These are phyloP conservation scores for Lecanoromycetidae sp. DNA, from an alignment of 2,329 filamentous ascomycete genomes.

Conservation along the genomic window DNA sequence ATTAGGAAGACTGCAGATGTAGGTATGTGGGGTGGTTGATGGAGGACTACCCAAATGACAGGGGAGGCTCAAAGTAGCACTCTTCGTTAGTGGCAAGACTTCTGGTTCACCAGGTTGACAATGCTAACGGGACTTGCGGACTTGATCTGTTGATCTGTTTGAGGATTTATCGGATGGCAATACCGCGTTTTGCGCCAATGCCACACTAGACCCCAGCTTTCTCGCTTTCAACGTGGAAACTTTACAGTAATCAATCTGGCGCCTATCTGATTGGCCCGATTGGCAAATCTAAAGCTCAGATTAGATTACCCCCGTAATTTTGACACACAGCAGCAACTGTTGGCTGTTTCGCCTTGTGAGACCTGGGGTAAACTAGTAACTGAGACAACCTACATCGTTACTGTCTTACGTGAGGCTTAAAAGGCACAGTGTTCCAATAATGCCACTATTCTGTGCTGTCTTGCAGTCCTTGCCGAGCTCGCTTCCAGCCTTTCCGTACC, in stretches of 20 bases:
- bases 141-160: no score
- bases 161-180: no score
- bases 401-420: background rate
- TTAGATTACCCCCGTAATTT: slow-evolving; percentile 11
- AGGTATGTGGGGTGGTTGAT: background rate
- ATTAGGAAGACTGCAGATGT: background rate
- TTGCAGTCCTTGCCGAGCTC: no score
- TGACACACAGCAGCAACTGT: background rate
- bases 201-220: slow-evolving; percentile 9
- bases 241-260: slow-evolving; percentile 1
- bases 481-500: no score
- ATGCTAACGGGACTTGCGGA: background rate
- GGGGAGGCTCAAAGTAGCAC: background rate
- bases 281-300: background rate
- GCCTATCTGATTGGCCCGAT: slow-evolving; percentile 5
- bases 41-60: background rate
- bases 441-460: no score
- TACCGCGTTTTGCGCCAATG: no score
- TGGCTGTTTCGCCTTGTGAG: background rate
- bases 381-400: no score
- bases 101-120: background rate
- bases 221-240: no score
- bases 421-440: background rate
- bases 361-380: no score
- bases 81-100: no score